phyloP scores from a whole-genome alignment of 768 basidiomycete genomes.

The Polyporus arcularius region DNA sequence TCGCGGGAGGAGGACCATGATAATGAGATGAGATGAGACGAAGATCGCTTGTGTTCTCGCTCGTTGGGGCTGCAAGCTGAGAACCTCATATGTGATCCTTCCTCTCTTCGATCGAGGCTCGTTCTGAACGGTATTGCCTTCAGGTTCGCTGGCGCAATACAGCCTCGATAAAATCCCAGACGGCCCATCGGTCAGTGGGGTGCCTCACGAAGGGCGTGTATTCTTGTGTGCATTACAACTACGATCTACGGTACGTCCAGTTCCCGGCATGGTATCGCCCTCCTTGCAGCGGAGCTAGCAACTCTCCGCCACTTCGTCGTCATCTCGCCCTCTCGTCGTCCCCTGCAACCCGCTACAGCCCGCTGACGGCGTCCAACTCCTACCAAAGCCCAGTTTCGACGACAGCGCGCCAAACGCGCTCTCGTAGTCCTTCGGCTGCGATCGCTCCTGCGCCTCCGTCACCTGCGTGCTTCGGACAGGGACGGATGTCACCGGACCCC shows the following conservation, averaged over 20 bases:
- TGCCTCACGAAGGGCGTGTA: background rate
- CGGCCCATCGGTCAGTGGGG: too few relatives aligned
- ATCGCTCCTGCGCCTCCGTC: background rate
- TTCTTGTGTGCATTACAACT: background rate
- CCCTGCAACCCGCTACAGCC: background rate
- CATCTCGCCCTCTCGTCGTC: too few relatives aligned
- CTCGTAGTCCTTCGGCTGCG: conserved; percentile 4
- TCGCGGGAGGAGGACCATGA: background rate
- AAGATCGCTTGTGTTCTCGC: too few relatives aligned
- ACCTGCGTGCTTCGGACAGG: background rate
- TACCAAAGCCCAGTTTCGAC: conserved; percentile 11
- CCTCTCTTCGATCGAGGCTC: too few relatives aligned
- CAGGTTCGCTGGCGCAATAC: too few relatives aligned
- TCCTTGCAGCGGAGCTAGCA: background rate
- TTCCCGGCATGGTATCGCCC: background rate
- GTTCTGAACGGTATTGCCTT: too few relatives aligned
- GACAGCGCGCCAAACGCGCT: conserved; percentile 5
- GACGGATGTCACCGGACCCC: conserved; percentile 4
- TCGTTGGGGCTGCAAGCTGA: too few relatives aligned
- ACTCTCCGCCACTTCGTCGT: background rate
- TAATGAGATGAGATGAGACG: conserved; percentile 2
- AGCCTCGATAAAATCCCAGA: too few relatives aligned
- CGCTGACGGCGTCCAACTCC: background rate
- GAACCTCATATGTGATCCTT: too few relatives aligned
- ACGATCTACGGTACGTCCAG: background rate